Evolutionary conservation across 768 basidiomycete species (phyloP).

Genomic region (Leucocoprinus sp.): DNA sequence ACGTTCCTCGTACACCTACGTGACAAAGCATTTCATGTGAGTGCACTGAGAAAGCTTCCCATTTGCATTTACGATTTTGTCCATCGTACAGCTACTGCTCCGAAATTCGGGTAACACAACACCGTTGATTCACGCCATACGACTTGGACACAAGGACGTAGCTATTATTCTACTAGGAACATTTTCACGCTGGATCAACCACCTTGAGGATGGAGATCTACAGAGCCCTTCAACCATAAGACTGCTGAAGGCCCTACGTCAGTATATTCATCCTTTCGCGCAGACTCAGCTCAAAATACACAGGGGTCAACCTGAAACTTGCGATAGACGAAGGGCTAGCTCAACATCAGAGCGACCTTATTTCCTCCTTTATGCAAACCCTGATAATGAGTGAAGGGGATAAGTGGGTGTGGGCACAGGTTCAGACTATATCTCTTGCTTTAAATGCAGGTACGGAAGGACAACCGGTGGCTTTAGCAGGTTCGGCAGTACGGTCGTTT

Average conservation of each 20-base stretch:
- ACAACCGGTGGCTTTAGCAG: conserved; percentile 70
- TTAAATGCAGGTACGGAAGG: conserved; percentile 59
- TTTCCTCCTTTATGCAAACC: conserved; percentile 90
- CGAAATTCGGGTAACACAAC: conserved; percentile 80
- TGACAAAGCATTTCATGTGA: conserved; percentile 71
- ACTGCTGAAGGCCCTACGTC: conserved; percentile 63
- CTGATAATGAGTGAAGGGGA: conserved; percentile 96
- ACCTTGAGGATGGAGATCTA: conserved; percentile 77
- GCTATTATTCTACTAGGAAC: conserved; percentile 85
- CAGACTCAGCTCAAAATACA: neutral
- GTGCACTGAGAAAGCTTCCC: conserved; percentile 18
- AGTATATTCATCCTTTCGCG: neutral
- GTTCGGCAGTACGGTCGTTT: conserved; percentile 73
- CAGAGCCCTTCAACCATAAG: conserved; percentile 57
- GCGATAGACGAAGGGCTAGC: conserved; percentile 87
- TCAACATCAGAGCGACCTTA: conserved; percentile 73
- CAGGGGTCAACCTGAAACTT: conserved; percentile 79
- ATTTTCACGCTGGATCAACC: conserved; percentile 86
- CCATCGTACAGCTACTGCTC: conserved; percentile 56
- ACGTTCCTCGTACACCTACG: conserved; percentile 77
- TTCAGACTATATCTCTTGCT: conserved; percentile 59
- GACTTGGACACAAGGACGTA: conserved; percentile 76
- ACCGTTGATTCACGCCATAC: conserved; percentile 86
- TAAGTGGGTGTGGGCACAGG: conserved; percentile 73
- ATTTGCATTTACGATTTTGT: neutral